Percentiles rank a stretch among this genome's conserved stretches.
Conservation (phyloP, 345 rosid species). For the Clarkia xantiana region DNA sequence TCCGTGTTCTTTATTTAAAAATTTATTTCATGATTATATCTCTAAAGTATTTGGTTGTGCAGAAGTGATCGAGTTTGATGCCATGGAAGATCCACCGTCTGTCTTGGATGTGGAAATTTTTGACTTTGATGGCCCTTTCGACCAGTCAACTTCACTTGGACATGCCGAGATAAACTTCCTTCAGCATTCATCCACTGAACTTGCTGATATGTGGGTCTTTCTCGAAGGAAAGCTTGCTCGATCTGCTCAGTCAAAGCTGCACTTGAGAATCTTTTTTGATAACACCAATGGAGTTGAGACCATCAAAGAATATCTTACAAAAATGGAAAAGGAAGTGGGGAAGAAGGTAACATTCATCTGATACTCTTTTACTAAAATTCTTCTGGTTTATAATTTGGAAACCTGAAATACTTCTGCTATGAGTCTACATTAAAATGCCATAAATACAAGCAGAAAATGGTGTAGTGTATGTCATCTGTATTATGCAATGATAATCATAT, state of each 20-base stretch:
- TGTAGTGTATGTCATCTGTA: no score
- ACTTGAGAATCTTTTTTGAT: constrained; percentile 61
- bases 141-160: constrained; percentile 75
- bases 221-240: constrained; percentile 76
- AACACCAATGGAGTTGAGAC: constrained; percentile 68
- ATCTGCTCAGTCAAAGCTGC: constrained; percentile 71
- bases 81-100: constrained; percentile 91
- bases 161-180: constrained; percentile 76
- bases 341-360: constrained; percentile 46
- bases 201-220: constrained; percentile 63
- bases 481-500: no score
- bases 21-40: not conserved
- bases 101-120: constrained; percentile 78
- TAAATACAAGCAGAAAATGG: no score
- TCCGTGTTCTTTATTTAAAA: no score
- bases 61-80: constrained; percentile 88
- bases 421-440: no score
- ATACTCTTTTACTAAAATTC: not conserved
- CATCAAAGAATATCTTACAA: constrained; percentile 57
- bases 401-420: no score
- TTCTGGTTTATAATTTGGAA: no score
- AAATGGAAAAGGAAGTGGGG: constrained; percentile 89
- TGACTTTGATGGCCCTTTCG: constrained; percentile 89
- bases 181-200: constrained; percentile 57
- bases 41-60: constrained; percentile 17